Evolutionary conservation across 768 basidiomycete species (phyloP).

Genomic region (Kwoniella dendrophila): DNA sequence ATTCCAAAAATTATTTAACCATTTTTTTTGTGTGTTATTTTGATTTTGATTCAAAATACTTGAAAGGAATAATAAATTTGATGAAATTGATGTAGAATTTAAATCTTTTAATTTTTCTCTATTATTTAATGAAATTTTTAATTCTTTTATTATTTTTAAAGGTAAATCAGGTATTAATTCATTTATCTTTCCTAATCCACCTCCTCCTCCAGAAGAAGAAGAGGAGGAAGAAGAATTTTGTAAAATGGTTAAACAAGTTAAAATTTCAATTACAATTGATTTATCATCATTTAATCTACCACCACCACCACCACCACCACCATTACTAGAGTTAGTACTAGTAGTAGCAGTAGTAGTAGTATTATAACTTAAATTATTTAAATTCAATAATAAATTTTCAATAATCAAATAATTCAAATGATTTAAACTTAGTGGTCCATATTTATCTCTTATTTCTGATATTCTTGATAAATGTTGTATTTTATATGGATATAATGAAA

Average conservation of each 20-base stretch:
- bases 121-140: constrained; percentile 24
- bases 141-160: constrained; percentile 32
- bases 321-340: too few species aligned
- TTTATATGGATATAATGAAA: constrained; percentile 29
- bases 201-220: neutral
- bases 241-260: constrained; percentile 39
- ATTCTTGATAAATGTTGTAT: constrained; percentile 35
- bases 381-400: constrained; percentile 32
- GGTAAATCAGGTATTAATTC: constrained; percentile 40
- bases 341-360: too few species aligned
- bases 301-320: too few species aligned
- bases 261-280: constrained; percentile 32
- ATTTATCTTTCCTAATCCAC: neutral
- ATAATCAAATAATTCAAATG: constrained; percentile 40
- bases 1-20: constrained; percentile 45
- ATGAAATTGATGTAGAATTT: constrained; percentile 25
- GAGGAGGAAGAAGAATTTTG: constrained; percentile 20
- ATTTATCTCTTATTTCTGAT: constrained; percentile 38
- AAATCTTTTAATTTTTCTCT: constrained; percentile 26
- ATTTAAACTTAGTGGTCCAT: constrained; percentile 22
- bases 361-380: constrained; percentile 14
- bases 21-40: constrained; percentile 16
- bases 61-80: constrained; percentile 27
- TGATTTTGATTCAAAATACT: constrained; percentile 24
- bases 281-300: constrained; percentile 33